A percentile compares a stretch with the other conserved stretches of the same genome.
Conservation (phyloP, 495 filamentous ascomycete genomes). For the Cryomyces minteri region DNA sequence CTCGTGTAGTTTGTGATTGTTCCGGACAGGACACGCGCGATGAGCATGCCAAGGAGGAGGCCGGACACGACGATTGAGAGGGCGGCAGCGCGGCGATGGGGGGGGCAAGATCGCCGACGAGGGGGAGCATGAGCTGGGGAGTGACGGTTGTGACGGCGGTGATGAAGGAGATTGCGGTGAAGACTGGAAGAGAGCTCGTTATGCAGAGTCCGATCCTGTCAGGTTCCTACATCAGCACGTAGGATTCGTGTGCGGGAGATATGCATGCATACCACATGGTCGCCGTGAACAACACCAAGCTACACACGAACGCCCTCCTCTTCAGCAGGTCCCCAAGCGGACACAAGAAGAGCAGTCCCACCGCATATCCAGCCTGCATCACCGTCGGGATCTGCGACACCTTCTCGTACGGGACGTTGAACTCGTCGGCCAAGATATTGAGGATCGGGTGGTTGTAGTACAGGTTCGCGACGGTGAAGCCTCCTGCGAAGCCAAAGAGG, state of each 20-base stretch:
- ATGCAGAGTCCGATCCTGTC: constrained; percentile 52
- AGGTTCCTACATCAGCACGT: too few species aligned
- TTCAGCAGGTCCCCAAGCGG: constrained; percentile 60
- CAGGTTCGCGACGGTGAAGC: constrained; percentile 48
- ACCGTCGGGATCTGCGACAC: constrained; percentile 46
- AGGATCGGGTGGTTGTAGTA: constrained; percentile 58
- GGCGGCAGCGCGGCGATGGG: constrained; percentile 44
- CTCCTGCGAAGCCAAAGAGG: constrained; percentile 33
- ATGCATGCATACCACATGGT: constrained; percentile 32
- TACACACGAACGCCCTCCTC: constrained; percentile 49
- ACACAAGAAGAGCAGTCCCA: constrained; percentile 55
- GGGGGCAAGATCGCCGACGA: constrained; percentile 70
- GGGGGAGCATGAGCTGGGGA: constrained; percentile 68
- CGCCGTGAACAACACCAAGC: constrained; percentile 46
- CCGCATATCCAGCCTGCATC: constrained; percentile 67
- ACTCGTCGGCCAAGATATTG: constrained; percentile 40
- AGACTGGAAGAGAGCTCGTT: constrained; percentile 42
- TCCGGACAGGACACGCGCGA: constrained; percentile 61
- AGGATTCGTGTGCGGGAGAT: too few species aligned
- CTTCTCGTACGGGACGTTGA: constrained; percentile 32
- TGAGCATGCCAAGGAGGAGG: constrained; percentile 55
- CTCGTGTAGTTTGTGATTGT: constrained; percentile 48
- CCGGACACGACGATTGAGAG: constrained; percentile 59
- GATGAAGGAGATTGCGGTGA: constrained; percentile 51
- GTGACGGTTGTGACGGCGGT: constrained; percentile 63